Evolutionary conservation across 192 early-diverging fungal genomes (phyloP), one percentile per base, ranked within the genome.

Genomic region (Mortierella alpina): DNA sequence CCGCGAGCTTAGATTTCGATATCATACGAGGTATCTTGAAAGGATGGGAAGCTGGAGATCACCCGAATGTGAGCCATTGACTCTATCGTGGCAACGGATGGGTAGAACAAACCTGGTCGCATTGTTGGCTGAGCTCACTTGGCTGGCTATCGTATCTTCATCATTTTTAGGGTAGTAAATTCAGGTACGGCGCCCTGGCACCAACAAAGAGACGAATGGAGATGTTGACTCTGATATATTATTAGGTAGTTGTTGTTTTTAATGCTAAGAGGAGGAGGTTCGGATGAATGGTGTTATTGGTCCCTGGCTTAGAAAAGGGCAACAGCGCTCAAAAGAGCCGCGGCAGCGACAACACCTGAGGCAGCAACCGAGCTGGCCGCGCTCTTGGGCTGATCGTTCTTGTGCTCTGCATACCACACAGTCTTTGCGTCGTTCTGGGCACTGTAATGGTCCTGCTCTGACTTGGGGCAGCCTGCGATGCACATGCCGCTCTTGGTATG

Each of bases 401-500:
- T 10, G 10, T 23, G 15, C 14, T n/a, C 13, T 20, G 31, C 52
- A 20, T 60, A 70, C 57, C 56, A 70, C 39, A 7, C 58, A 22
- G 9, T 51, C 58, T 70, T 70, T 46, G 18, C 68, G 5, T 59
- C 15, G 70, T 68, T 82, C 13, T 75, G 55, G 1, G 9, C 31
- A 2, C 7, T 65, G 66, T 77, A 84, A 2, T 42, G 58, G 42
- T 58, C 50, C 52, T 84, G 79, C 39, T 82, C 60, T 7, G 39
- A 20, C 8, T 40, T 20, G 12, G 50, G 48, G 62, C 83, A 84
- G 4, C 31, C 31, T 9, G 53, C 39, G 53, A 64, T 62, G 50
- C 83, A 84, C 39, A 70, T 61, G 54, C 83, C 79, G 44, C 73
- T 80, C 10, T 55, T 13, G 53, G 70, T 61, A 73, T 82, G 82